phyloP scores from a whole-genome alignment of 2,329 filamentous ascomycete genomes.

The Colletotrichum simmondsii region DNA sequence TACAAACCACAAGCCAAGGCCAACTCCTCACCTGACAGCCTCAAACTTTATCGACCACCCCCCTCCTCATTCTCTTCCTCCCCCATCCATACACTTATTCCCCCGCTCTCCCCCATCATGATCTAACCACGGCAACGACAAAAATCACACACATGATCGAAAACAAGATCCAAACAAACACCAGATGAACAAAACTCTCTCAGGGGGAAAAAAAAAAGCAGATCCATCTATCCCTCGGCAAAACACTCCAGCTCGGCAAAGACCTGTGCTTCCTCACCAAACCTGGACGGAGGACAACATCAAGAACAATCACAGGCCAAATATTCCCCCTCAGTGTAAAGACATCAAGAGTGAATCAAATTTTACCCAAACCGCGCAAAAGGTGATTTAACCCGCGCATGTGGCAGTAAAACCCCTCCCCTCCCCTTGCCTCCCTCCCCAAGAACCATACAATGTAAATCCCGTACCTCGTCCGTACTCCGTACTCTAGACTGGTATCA shows the following conservation, averaged over 20 bases:
- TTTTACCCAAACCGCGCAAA: neutral
- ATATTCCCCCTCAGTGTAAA: neutral
- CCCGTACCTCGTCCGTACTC: too few species aligned
- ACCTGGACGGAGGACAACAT: too few species aligned
- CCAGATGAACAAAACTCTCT: neutral
- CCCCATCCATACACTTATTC: too few species aligned
- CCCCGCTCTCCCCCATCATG: neutral
- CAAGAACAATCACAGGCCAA: neutral
- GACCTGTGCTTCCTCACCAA: neutral
- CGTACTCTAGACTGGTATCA: neutral
- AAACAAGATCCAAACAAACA: neutral
- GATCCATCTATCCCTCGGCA: neutral
- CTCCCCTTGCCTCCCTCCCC: neutral
- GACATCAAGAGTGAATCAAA: neutral
- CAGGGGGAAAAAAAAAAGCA: neutral
- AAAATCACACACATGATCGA: neutral
- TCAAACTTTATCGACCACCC: constrained; percentile 13
- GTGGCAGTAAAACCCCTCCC: neutral
- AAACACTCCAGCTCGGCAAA: neutral
- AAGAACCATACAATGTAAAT: neutral
- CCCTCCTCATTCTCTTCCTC: too few species aligned
- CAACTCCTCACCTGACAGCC: constrained; percentile 26
- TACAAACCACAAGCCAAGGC: neutral
- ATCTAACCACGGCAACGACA: neutral
- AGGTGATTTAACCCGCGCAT: neutral